A percentile compares a stretch with the other conserved stretches of the same genome.
Conservation (phyloP, 805 yeast genomes). For the Limtongozyma cylindracea region DNA sequence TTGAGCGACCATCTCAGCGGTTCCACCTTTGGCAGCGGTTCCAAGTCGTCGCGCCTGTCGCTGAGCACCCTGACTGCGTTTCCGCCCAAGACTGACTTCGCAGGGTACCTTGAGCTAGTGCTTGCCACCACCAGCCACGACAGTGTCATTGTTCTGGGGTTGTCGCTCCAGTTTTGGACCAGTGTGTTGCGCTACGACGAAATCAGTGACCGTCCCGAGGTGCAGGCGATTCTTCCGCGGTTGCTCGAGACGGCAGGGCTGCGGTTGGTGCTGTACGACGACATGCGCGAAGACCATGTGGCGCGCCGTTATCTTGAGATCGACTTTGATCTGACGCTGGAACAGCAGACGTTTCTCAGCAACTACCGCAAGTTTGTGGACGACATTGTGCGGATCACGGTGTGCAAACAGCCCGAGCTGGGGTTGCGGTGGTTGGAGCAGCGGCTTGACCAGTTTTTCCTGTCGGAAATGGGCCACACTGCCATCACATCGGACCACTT, state of each 20-base stretch:
- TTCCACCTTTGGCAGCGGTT: no score
- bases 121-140: slow-evolving; percentile 63
- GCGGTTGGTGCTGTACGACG: slow-evolving; percentile 49
- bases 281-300: slow-evolving; percentile 35
- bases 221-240: slow-evolving; percentile 31
- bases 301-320: slow-evolving; percentile 46
- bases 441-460: slow-evolving; percentile 47
- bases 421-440: slow-evolving; percentile 65
- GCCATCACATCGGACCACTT: slow-evolving; percentile 30
- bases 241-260: slow-evolving; percentile 56
- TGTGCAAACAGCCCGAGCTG: slow-evolving; percentile 66
- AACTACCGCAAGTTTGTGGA: slow-evolving; percentile 70
- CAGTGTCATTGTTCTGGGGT: slow-evolving; percentile 72
- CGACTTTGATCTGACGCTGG: slow-evolving; percentile 78
- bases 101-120: slow-evolving; percentile 47
- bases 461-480: slow-evolving; percentile 38
- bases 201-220: slow-evolving; percentile 27
- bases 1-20: slow-evolving; percentile 54
- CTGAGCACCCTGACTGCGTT: no score
- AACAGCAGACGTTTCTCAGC: slow-evolving; percentile 45
- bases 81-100: slow-evolving; percentile 33
- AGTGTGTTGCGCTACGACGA: slow-evolving; percentile 66
- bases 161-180: slow-evolving; percentile 88
- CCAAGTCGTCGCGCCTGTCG: no score
- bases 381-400: slow-evolving; percentile 70